Evolutionary conservation across 768 basidiomycete genomes (phyloP).

Genomic region (Tylopilus subfusipes): DNA sequence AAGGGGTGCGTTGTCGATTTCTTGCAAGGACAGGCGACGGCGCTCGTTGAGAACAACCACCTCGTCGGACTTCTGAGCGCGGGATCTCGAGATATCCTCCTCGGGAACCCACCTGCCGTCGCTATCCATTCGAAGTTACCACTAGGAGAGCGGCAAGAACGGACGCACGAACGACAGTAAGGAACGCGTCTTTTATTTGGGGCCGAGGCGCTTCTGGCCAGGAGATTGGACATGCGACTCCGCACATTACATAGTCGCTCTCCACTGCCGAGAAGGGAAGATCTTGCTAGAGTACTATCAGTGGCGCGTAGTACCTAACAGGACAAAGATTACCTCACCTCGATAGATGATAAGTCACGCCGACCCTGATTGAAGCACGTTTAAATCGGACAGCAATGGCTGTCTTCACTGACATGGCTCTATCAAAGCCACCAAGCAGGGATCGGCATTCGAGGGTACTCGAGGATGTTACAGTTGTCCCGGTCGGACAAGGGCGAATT

Average conservation of each 20-base stretch:
- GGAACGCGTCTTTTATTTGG: conserved; percentile 14
- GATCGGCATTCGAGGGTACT: neutral
- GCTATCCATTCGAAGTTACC: conserved; percentile 12
- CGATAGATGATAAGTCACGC: neutral
- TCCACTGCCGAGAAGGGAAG: conserved; percentile 5
- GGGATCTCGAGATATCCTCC: neutral
- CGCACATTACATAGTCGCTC: conserved; percentile 25
- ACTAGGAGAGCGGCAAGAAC: neutral
- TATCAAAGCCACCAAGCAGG: neutral
- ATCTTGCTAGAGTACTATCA: neutral
- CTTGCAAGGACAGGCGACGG: conserved; percentile 71
- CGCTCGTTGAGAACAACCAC: conserved; percentile 53
- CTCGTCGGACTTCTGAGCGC: neutral
- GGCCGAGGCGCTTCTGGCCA: conserved; percentile 5
- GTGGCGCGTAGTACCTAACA: neutral
- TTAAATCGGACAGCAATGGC: neutral
- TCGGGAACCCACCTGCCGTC: conserved; percentile 1
- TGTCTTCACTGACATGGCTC: neutral
- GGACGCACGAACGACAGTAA: neutral
- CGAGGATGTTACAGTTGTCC: neutral
- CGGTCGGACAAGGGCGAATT: neutral
- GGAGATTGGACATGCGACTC: neutral
- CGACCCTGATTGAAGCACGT: conserved; percentile 7
- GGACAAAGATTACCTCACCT: neutral
- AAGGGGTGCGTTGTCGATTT: conserved; percentile 83